A percentile compares a stretch with the other conserved stretches of the same genome.
Evolutionary conservation across 2,329 filamentous ascomycete genomes (phyloP).

Genomic region (Fusarium hostae): DNA sequence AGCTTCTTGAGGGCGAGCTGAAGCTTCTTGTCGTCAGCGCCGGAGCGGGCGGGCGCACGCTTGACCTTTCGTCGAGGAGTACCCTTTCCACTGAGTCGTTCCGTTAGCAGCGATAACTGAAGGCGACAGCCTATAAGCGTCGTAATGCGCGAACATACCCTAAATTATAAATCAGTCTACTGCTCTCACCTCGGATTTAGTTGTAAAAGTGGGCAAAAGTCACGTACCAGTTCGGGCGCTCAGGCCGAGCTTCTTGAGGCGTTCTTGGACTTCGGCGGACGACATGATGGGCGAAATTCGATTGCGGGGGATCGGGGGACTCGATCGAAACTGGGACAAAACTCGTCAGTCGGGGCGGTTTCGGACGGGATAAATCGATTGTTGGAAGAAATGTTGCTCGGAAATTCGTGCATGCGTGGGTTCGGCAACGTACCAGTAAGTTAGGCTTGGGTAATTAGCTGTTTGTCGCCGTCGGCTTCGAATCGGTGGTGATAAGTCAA

Average conservation of each 20-base stretch:
- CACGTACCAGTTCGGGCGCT: conserved; percentile 74
- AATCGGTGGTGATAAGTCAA: conserved; percentile 50
- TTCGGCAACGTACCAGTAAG: conserved; percentile 49
- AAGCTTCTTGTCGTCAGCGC: conserved; percentile 99
- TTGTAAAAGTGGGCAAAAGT: conserved; percentile 13
- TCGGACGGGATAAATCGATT: conserved; percentile 37
- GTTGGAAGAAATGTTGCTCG: conserved; percentile 13
- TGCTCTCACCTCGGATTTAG: not conserved
- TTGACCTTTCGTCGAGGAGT: conserved; percentile 98
- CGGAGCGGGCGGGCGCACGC: conserved; percentile 92
- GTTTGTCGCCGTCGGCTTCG: conserved; percentile 51
- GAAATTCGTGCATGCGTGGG: conserved; percentile 31
- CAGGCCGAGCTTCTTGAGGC: conserved; percentile 68
- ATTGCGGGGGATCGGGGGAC: conserved; percentile 47
- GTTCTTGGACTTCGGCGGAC: conserved; percentile 62
- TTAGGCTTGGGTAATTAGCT: conserved; percentile 50
- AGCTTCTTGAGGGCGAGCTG: conserved; percentile 98
- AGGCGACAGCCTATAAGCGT: conserved; percentile 23
- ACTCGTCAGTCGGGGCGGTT: conserved; percentile 44
- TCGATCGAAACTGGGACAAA: conserved; percentile 45
- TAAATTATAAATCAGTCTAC: conserved; percentile 39
- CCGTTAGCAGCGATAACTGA: conserved; percentile 46
- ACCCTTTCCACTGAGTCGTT: conserved; percentile 81
- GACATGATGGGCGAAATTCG: conserved; percentile 58
- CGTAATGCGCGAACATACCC: conserved; percentile 50